Conservation (phyloP, 2,329 filamentous ascomycete genomes). For the Aquanectria penicillioides region DNA sequence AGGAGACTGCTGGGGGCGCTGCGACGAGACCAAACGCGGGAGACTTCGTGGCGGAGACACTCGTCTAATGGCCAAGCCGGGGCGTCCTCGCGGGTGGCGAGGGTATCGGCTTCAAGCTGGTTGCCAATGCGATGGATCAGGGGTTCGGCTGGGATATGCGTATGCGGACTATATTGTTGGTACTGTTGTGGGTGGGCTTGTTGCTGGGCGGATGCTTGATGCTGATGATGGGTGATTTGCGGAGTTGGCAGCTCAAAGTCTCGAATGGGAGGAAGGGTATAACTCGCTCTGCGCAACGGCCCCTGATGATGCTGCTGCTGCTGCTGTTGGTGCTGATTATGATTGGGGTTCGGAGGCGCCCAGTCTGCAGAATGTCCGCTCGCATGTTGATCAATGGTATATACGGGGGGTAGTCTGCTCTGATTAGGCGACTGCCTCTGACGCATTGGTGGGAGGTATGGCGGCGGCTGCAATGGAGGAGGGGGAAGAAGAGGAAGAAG, state of each 20-base stretch:
- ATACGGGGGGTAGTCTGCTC: neutral
- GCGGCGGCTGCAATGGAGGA: no score
- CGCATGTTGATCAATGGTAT: neutral
- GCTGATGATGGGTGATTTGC: neutral
- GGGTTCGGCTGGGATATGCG: neutral
- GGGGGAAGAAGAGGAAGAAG: no score
- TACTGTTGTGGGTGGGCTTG: neutral
- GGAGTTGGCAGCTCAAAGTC: neutral
- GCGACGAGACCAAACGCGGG: constrained; percentile 17
- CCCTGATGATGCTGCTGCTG: no score
- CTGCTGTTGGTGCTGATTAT: neutral
- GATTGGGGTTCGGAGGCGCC: no score
- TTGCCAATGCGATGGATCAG: constrained; percentile 11
- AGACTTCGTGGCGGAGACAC: constrained; percentile 17
- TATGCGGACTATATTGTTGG: neutral
- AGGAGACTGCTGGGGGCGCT: constrained; percentile 3
- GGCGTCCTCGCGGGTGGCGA: neutral
- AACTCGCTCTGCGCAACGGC: neutral
- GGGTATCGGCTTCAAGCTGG: constrained; percentile 16
- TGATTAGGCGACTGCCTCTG: neutral
- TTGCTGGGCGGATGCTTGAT: neutral
- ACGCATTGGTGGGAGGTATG: neutral
- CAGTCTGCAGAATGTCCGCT: neutral
- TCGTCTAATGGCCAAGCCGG: constrained; percentile 9
- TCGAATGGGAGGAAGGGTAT: neutral